Percentiles rank a stretch among this genome's conserved stretches.
These are phyloP conservation scores for Pontederia crassipes DNA, from an alignment of 176 grass and related monocot genomes.

Conservation along the genomic window DNA sequence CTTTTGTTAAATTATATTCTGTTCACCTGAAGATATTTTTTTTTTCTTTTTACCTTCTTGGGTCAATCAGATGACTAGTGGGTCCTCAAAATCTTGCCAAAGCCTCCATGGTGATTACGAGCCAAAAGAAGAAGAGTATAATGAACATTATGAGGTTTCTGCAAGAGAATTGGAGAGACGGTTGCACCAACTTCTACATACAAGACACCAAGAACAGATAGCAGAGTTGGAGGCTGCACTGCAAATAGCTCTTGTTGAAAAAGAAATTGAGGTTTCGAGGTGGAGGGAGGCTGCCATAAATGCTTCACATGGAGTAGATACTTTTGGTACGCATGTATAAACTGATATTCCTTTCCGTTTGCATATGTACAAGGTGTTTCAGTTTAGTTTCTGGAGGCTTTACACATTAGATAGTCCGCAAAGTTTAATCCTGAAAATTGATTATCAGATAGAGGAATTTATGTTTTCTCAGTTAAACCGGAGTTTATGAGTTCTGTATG, in stretches of 20 bases:
- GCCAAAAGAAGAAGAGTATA: neutral
- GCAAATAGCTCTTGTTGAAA: constrained; percentile 26
- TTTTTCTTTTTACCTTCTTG: neutral
- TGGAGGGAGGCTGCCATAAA: constrained; percentile 41
- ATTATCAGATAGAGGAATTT: too few species aligned
- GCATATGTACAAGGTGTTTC: too few species aligned
- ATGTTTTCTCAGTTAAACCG: too few species aligned
- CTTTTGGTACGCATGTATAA: too few species aligned
- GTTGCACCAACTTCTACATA: constrained; percentile 38
- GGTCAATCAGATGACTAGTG: constrained; percentile 5
- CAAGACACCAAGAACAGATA: constrained; percentile 32
- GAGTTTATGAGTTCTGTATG: too few species aligned
- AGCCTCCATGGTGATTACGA: neutral
- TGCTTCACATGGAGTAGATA: neutral
- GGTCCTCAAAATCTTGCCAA: neutral
- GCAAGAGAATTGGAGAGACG: constrained; percentile 44
- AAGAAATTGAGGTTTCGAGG: constrained; percentile 47
- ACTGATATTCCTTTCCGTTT: too few species aligned
- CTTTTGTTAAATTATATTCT: too few species aligned
- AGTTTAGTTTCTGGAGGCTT: too few species aligned
- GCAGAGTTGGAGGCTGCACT: constrained; percentile 39
- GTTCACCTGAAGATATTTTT: neutral
- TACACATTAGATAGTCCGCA: too few species aligned
- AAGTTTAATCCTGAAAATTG: too few species aligned
- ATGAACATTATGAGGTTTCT: constrained; percentile 9